phyloP scores from a whole-genome alignment of 1,284 basidiomycete genomes.

The Pseudozyma pruni region DNA sequence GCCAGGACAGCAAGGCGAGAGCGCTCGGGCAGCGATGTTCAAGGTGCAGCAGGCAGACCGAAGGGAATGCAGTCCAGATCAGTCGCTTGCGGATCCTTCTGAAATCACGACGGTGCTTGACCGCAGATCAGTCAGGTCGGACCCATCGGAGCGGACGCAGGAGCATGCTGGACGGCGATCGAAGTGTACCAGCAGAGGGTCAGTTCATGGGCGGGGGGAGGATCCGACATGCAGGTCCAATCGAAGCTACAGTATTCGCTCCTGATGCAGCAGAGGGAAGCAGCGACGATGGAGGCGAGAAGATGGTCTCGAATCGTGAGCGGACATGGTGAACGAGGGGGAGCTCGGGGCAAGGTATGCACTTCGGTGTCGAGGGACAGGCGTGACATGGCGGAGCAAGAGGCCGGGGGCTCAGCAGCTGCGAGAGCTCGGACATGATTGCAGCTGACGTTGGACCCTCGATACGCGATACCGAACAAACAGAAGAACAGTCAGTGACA shows the following conservation, averaged over 20 bases:
- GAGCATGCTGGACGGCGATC: neutral
- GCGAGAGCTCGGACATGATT: constrained; percentile 24
- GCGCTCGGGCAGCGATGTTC: constrained; percentile 30
- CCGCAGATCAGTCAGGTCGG: neutral
- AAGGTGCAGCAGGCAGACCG: constrained; percentile 23
- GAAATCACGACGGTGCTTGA: neutral
- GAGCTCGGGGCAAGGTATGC: constrained; percentile 38
- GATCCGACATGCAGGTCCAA: constrained; percentile 32
- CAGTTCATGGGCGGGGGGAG: constrained; percentile 2
- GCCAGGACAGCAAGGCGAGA: constrained; percentile 1
- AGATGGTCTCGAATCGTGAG: no score
- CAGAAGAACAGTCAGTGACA: neutral
- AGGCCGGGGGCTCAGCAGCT: neutral
- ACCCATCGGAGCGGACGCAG: neutral
- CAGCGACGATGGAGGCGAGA: no score
- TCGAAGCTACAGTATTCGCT: constrained; percentile 4
- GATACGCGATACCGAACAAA: neutral
- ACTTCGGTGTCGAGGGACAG: constrained; percentile 28
- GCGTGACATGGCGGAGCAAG: neutral
- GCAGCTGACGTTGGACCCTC: constrained; percentile 17
- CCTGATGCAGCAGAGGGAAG: constrained; percentile 2
- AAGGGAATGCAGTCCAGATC: constrained; percentile 14
- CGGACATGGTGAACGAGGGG: constrained; percentile 1
- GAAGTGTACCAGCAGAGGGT: constrained; percentile 15
- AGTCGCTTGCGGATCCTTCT: constrained; percentile 13